phyloP scores from a whole-genome alignment of 306 rosid species.

The Vigna radiata region DNA sequence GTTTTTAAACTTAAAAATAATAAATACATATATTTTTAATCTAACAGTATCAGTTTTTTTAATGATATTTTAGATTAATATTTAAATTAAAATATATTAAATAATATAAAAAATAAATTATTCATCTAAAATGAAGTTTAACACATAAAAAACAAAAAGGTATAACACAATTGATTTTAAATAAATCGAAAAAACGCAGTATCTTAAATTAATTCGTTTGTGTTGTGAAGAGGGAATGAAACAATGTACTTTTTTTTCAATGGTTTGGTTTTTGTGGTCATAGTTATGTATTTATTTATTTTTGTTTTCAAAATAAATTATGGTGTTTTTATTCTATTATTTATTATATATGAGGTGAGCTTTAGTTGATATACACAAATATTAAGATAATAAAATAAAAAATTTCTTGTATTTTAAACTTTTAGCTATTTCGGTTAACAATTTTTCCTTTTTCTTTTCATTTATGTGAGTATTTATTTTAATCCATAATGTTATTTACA shows the following conservation, averaged over 20 bases:
- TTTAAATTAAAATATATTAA: too few relatives aligned
- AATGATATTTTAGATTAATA: too few relatives aligned
- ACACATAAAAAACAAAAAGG: too few relatives aligned
- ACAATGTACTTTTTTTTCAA: not conserved
- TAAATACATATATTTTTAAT: too few relatives aligned
- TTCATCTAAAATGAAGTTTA: too few relatives aligned
- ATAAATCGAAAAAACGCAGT: not conserved
- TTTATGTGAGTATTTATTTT: not conserved
- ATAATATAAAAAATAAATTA: too few relatives aligned
- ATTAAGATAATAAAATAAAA: too few relatives aligned
- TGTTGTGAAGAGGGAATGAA: not conserved
- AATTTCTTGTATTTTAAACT: not conserved
- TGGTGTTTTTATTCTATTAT: not conserved
- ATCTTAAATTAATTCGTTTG: not conserved
- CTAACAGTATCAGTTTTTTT: too few relatives aligned
- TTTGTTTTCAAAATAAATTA: too few relatives aligned
- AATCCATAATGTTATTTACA: not conserved
- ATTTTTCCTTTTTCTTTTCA: not conserved
- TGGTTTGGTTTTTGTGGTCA: slow-evolving; percentile 1
- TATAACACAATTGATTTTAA: too few relatives aligned
- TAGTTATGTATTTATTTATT: not conserved
- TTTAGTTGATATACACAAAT: not conserved
- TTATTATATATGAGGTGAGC: not conserved
- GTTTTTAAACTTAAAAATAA: too few relatives aligned
- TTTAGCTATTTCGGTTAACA: slow-evolving; percentile 36